Conservation (phyloP, 2,329 filamentous ascomycete genomes). For the Fusarium decemcellulare region DNA sequence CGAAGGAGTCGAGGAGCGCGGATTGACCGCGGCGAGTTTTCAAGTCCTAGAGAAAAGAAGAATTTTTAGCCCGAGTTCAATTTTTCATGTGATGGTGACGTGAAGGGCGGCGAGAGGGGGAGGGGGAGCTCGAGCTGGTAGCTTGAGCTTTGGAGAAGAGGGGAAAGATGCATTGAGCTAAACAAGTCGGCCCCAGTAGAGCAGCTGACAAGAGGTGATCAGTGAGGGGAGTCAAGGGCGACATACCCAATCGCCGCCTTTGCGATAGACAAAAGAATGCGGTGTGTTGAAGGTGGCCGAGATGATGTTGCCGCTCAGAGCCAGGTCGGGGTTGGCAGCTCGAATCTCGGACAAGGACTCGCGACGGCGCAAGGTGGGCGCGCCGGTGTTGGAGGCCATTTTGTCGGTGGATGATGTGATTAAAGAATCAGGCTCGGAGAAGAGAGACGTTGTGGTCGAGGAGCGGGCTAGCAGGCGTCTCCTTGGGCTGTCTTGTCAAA, state of each 20-base stretch:
- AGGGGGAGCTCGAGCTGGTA: constrained; percentile 26
- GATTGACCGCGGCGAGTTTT: constrained; percentile 87
- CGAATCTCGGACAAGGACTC: constrained; percentile 70
- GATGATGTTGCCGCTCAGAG: constrained; percentile 75
- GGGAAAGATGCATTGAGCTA: constrained; percentile 32
- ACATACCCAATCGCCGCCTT: constrained; percentile 73
- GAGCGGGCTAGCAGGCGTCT: constrained; percentile 30
- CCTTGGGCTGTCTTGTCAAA: constrained; percentile 33
- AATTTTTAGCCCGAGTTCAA: constrained; percentile 26
- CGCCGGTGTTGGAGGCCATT: constrained; percentile 32
- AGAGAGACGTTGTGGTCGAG: constrained; percentile 13
- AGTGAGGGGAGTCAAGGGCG: constrained; percentile 27
- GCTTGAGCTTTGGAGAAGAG: constrained; percentile 40
- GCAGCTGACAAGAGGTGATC: constrained; percentile 30
- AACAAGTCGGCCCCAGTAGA: constrained; percentile 22
- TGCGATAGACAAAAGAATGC: constrained; percentile 70
- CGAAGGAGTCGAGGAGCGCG: constrained; percentile 91
- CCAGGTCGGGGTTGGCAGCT: constrained; percentile 69
- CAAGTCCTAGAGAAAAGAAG: constrained; percentile 70
- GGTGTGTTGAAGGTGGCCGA: constrained; percentile 76
- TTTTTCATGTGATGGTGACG: constrained; percentile 33
- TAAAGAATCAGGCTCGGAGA: constrained; percentile 12
- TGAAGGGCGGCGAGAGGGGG: constrained; percentile 16
- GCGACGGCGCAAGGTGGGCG: constrained; percentile 56
- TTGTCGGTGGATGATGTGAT: constrained; percentile 11